Percentiles rank a stretch among this genome's conserved stretches.
phyloP scores from a whole-genome alignment of 75 land plant species.

The Pinus tabuliformis region DNA sequence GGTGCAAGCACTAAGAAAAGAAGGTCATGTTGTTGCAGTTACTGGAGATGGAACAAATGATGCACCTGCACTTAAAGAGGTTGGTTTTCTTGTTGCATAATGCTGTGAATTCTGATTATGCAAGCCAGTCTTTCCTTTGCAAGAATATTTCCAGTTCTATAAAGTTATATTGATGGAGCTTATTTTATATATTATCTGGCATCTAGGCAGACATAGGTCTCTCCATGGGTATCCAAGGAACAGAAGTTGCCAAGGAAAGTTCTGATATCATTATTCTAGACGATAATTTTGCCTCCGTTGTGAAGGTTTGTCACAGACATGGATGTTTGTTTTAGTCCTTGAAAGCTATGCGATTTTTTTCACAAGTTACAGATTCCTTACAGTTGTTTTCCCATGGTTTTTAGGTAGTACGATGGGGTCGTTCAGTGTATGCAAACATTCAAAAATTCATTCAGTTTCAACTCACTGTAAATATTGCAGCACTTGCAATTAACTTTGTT shows the following conservation, averaged over 20 bases:
- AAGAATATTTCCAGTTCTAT: background rate
- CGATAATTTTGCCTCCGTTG: slow-evolving; percentile 98
- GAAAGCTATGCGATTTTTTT: background rate
- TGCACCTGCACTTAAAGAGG: slow-evolving; percentile 99
- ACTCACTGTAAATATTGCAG: slow-evolving; percentile 94
- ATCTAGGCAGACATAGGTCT: slow-evolving; percentile 95
- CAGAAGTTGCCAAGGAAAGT: slow-evolving; percentile 98
- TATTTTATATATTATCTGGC: slow-evolving; percentile 6
- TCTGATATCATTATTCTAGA: slow-evolving; percentile 95
- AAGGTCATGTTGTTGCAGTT: slow-evolving; percentile 92
- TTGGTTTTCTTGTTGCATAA: slow-evolving; percentile 9
- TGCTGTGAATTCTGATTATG: background rate
- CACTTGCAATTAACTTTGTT: slow-evolving; percentile 83
- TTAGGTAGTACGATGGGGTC: slow-evolving; percentile 96
- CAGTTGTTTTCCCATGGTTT: slow-evolving; percentile 6
- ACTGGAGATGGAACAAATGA: slow-evolving; percentile 99
- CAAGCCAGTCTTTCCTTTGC: background rate
- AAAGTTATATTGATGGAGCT: slow-evolving; percentile 1
- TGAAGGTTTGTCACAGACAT: slow-evolving; percentile 59
- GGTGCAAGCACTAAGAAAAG: slow-evolving; percentile 77
- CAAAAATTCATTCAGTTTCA: slow-evolving; percentile 98
- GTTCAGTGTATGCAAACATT: slow-evolving; percentile 95
- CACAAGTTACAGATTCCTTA: background rate
- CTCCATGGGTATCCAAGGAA: slow-evolving; percentile 97
- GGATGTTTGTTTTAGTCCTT: background rate